Conservation (phyloP, 2,329 filamentous ascomycete species). For the Chaetomiaceae sp. region DNA sequence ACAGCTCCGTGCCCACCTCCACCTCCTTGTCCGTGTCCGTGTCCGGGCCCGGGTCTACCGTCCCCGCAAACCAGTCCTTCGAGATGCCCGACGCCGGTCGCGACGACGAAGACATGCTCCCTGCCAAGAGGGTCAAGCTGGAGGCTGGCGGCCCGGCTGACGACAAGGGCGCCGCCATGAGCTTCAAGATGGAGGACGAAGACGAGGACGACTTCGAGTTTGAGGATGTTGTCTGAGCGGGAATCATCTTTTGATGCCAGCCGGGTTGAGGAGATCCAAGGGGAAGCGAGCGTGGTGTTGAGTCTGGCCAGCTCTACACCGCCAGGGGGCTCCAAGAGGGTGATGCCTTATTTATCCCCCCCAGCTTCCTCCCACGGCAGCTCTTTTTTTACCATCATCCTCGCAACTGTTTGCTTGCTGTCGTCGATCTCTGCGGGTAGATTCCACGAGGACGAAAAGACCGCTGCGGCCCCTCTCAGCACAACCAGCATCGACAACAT, state of each 20-base stretch:
- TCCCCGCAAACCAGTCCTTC: conserved; percentile 34
- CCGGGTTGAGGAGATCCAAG: not conserved
- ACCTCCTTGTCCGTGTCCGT: too few species aligned
- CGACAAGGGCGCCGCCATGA: conserved; percentile 17
- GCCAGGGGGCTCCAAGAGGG: conserved; percentile 1
- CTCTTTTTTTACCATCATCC: too few species aligned
- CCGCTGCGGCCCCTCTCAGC: too few species aligned
- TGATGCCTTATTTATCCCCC: conserved; percentile 7
- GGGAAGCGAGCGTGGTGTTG: not conserved
- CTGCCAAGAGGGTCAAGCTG: conserved; percentile 58
- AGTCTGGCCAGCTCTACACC: not conserved
- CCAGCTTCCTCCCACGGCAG: not conserved
- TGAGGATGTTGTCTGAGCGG: conserved; percentile 45
- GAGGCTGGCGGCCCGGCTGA: conserved; percentile 33
- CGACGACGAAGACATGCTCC: conserved; percentile 43
- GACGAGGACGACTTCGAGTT: conserved; percentile 54
- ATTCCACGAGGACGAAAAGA: too few species aligned
- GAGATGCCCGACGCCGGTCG: conserved; percentile 37
- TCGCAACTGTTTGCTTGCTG: too few species aligned
- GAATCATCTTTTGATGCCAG: not conserved
- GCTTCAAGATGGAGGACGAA: conserved; percentile 36
- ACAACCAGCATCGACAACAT: too few species aligned
- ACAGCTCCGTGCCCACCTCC: conserved; percentile 51
- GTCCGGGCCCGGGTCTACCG: too few species aligned
- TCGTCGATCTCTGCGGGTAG: too few species aligned